Evolutionary conservation across 495 filamentous ascomycete species (phyloP).

Genomic region (Jackrogersella multiformis): DNA sequence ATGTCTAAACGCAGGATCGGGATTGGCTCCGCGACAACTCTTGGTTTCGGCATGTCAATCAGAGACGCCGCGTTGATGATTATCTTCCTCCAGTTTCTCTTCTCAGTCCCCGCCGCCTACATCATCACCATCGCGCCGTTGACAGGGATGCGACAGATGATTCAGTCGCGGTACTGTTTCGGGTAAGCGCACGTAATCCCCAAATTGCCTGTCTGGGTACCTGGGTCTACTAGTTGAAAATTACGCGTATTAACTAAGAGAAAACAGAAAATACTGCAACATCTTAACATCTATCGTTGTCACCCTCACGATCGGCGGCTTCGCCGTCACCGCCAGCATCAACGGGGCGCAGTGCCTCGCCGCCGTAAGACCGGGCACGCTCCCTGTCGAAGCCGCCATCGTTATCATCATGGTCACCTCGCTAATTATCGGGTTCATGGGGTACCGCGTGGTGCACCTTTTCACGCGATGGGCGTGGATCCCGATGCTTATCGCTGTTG

Average conservation of each 20-base stretch:
- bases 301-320: conserved; percentile 55
- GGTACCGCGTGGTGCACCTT: conserved; percentile 61
- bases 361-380: conserved; percentile 54
- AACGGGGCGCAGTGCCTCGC: conserved; percentile 57
- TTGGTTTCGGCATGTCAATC: conserved; percentile 59
- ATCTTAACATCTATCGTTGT: conserved; percentile 44
- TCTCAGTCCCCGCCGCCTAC: conserved; percentile 61
- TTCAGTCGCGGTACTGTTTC: conserved; percentile 64
- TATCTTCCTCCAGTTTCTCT: conserved; percentile 64
- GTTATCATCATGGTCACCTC: conserved; percentile 60
- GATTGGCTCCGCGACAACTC: conserved; percentile 52
- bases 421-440: conserved; percentile 59
- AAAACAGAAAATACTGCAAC: conserved; percentile 30
- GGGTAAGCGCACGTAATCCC: conserved; percentile 48
- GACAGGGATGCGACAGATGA: conserved; percentile 65
- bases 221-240: too few species aligned
- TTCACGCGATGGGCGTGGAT: conserved; percentile 67
- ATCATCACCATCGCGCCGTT: conserved; percentile 61
- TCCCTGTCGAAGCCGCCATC: conserved; percentile 60
- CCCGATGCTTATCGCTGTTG: conserved; percentile 59
- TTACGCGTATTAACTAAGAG: neutral
- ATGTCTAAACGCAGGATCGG: conserved; percentile 7
- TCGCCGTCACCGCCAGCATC: conserved; percentile 53
- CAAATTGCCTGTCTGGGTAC: too few species aligned
- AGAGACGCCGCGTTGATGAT: conserved; percentile 65